Evolutionary conservation across 2,329 filamentous ascomycete genomes (phyloP).

Genomic region (Pseudogymnoascus verrucosus): DNA sequence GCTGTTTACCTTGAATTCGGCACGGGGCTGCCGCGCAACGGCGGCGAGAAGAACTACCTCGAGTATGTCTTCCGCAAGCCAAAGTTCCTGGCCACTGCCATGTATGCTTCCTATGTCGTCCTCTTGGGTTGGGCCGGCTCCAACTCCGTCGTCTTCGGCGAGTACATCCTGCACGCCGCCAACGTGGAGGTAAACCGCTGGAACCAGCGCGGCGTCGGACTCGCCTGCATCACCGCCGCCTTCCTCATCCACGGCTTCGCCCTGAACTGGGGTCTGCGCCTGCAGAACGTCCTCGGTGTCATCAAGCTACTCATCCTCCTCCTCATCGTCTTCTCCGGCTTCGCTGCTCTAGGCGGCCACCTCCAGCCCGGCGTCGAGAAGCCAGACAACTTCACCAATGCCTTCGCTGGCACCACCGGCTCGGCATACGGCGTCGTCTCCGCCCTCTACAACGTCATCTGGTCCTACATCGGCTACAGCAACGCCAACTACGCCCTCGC

Average conservation of each 20-base stretch:
- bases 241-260: conserved; percentile 58
- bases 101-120: conserved; percentile 55
- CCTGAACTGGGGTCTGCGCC: conserved; percentile 57
- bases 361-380: conserved; percentile 44
- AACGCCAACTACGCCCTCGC: conserved; percentile 60
- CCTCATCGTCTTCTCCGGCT: conserved; percentile 57
- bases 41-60: conserved; percentile 61
- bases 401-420: conserved; percentile 58
- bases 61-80: conserved; percentile 56
- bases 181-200: conserved; percentile 53
- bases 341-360: conserved; percentile 53
- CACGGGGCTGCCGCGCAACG: conserved; percentile 55
- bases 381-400: conserved; percentile 54
- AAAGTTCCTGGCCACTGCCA: conserved; percentile 50
- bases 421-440: conserved; percentile 61
- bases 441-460: conserved; percentile 64
- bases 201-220: conserved; percentile 59
- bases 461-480: conserved; percentile 60
- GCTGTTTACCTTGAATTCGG: conserved; percentile 61
- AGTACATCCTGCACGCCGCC: conserved; percentile 61
- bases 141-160: conserved; percentile 62
- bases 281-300: conserved; percentile 57
- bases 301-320: conserved; percentile 60
- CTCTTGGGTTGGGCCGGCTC: conserved; percentile 58
- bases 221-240: conserved; percentile 58